Base-by-base conservation (phyloP, 1,284 basidiomycete genomes). In the Moniliophthora roreri region DNA sequence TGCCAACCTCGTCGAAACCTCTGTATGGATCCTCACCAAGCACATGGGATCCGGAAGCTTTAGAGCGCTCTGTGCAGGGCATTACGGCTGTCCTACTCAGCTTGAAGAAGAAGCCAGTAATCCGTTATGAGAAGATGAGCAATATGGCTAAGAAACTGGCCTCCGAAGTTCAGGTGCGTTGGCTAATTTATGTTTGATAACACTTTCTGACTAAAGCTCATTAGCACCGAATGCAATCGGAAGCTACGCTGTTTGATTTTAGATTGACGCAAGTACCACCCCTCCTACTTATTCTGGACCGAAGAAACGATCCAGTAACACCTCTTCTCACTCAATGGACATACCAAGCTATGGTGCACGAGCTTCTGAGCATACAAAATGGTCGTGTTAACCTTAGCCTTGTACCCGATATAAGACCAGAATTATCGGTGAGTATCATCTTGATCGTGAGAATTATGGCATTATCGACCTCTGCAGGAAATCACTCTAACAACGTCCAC, bases 331-430 rank as follows among this genome's bases (percentile, higher is more conserved):
- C 93, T 1, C 97, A 98, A 69, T 99, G 97, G 97, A 99, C 97
- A 11, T 99, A 99, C 72, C 96, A 99, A 69, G 97, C 97, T 1
- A 98, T 99, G 96, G 96, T 98, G 0, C 97, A 99, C 65, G 97
- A 99, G 68, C 76, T 98, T 10, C 74, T 99, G 9, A 92, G 93
- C 0, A 97, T 99, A 55, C 87, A 91, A 60, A 98, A 98, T 66
- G 96, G 95, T 15, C 82, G 97, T 45, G 95, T 99, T 5, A 87
- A 91, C 65, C 74, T 96, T 38, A 84, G 81, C 52, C 77, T 86
- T 55, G 91, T 95, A n/a, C 91, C 92, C 15, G 95, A 93, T 61
- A 89, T 96, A 52, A 76, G 82, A 46, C 84, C 91, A 20, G 96
- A 99, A 66, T 76, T 98, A 44, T 84, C 87, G 67, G 94, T 91